Evolutionary conservation across 345 rosid species (phyloP), one percentile per base, ranked within the genome.

Genomic region (Orychophragmus violaceus): DNA sequence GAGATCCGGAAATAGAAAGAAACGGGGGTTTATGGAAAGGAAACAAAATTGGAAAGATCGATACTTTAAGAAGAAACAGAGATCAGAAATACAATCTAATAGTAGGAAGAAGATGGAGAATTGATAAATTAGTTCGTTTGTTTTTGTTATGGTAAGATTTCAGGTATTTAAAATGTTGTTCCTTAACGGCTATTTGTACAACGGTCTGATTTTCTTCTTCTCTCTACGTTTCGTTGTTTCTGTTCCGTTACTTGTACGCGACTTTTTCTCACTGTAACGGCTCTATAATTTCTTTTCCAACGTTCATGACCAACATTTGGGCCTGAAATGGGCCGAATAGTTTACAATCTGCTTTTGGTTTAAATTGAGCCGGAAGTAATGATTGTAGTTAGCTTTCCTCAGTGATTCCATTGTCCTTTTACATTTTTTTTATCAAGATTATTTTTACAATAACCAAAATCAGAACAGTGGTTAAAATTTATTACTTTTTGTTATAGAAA

Each of bases 181-280:
- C 2, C 23, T 54, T 61, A 74, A 74, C 77, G 77, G 77, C 67
- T 73, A 51, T 55, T n/a, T 65, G 49, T 10, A 9, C 84, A 85
- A 87, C 94, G 94, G 88, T 82, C 86, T 53, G 74, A 76, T 86
- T 65, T 68, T 25, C 16, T 80, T 70, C 18, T 12, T 16, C 48
- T 66, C 39, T 60, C 53, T 14, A 21, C 60, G 76, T 61, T 59
- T 27, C n/a, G 42, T 8, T 49, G 2, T 46, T 52, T 42, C 44
- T 27, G 63, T 10, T 36, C 64, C 61, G 65, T 51, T 51, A 5
- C 25, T 28, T 42, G 2, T 16, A 23, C 4, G 62, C 37, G 48
- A 62, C 46, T 1, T 56, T 57, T 49, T 35, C 22, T 17, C 35
- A 16, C 11, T 25, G 5, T 66, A 73, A 73, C 77, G 77, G 77